Evolutionary conservation across 2,329 filamentous ascomycete genomes (phyloP).

Genomic region (Nannizziopsis barbatae): DNA sequence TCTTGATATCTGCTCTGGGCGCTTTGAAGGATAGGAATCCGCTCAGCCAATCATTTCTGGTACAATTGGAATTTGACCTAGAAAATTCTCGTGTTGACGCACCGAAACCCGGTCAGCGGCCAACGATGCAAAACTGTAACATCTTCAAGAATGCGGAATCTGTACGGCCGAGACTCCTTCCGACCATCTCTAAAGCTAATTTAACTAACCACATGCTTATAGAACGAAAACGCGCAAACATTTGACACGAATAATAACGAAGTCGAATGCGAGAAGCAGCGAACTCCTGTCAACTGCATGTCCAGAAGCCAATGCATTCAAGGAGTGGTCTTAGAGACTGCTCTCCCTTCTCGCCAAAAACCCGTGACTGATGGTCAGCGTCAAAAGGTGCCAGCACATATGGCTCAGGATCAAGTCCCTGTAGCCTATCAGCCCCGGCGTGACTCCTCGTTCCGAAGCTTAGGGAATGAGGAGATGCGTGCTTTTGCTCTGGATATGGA

Average conservation of each 20-base stretch:
- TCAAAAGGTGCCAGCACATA: not conserved
- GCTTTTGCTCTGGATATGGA: conserved; percentile 25
- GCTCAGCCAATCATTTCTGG: conserved; percentile 84
- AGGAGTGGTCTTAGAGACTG: not conserved
- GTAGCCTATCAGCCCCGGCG: not conserved
- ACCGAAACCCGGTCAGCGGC: not conserved
- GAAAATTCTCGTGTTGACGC: conserved; percentile 39
- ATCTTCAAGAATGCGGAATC: conserved; percentile 21
- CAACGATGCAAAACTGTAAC: conserved; percentile 9
- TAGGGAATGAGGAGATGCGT: conserved; percentile 9
- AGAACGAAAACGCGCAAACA: not conserved
- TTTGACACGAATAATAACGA: no score
- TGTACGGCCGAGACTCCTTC: conserved; percentile 14
- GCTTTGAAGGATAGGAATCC: conserved; percentile 79
- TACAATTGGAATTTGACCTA: conserved; percentile 85
- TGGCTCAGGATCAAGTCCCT: not conserved
- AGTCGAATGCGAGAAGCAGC: not conserved
- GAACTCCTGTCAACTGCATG: not conserved
- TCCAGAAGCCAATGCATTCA: not conserved
- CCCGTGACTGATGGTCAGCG: not conserved
- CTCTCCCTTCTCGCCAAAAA: conserved; percentile 4
- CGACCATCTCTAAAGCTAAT: not conserved
- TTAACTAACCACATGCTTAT: not conserved
- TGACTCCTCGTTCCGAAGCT: conserved; percentile 1
- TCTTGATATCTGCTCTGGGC: conserved; percentile 81